These are phyloP conservation scores for Psilocybe azurescens DNA, from an alignment of 768 basidiomycete genomes.

Conservation along the genomic window DNA sequence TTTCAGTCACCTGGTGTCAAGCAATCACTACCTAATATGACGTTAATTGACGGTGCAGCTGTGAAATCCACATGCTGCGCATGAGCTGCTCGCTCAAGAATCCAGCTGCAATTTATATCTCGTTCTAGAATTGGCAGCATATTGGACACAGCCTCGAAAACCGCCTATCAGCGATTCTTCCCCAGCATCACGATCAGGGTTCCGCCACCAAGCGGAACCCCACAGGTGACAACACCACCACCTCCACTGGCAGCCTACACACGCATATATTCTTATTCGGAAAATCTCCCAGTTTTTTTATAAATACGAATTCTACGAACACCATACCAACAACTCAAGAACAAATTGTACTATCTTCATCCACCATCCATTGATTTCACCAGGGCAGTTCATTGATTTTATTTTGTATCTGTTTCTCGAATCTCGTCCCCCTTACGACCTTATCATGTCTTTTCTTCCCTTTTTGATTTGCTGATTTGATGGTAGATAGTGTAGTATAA, in stretches of 20 bases:
- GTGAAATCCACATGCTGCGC: slow-evolving; percentile 25
- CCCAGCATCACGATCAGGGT: not conserved
- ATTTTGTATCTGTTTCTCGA: not conserved
- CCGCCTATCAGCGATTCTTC: not conserved
- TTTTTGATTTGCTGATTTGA: not conserved
- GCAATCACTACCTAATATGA: slow-evolving; percentile 37
- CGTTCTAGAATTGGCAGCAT: not conserved
- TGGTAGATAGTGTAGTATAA: slow-evolving; percentile 5
- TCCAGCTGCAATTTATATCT: not conserved
- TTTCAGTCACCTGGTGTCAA: slow-evolving; percentile 42
- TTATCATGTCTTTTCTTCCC: not conserved
- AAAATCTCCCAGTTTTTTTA: not conserved
- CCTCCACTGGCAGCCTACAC: not conserved
- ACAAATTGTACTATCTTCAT: slow-evolving; percentile 1
- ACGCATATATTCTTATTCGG: not conserved
- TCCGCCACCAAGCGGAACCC: not conserved
- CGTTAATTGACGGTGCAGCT: slow-evolving; percentile 25
- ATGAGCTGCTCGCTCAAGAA: not conserved
- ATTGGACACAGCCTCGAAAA: not conserved
- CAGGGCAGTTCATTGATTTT: not conserved
- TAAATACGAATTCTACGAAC: not conserved
- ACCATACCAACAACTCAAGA: not conserved
- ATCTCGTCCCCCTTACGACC: slow-evolving; percentile 1
- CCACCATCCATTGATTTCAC: too few species aligned
- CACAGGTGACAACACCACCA: not conserved